Base-by-base conservation (phyloP, 169 alveolate species). In the Condylostoma magnum region DNA sequence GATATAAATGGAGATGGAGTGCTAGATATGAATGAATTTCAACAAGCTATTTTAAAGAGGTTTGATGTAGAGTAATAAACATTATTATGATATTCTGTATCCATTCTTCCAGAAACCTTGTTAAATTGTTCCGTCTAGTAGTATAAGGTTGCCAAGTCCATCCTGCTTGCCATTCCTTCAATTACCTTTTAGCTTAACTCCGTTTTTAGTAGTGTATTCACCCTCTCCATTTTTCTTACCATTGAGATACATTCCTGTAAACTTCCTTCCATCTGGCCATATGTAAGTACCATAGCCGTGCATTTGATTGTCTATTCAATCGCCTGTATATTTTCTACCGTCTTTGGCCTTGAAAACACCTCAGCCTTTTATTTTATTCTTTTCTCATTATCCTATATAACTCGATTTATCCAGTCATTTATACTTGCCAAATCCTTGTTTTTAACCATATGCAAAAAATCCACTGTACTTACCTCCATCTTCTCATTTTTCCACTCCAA, bases 1-100 rank as follows among this genome's bases (percentile, higher is more conserved):
- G 86, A 79, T 34, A 69, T 48, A 30, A 83, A 83, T 46, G 84
- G 84, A 20, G 87, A 82, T 51, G 85, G 85, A 55, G 83, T 70
- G 56, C 58, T 79, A 43, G 69, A 57, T 37, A 34, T 33, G 20
- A 57, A 36, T 18, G 69, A 57, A 12, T 57, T 57, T 33, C 48
- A 10, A 15, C 48, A 41, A 15, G 10, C 15, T 15, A 41, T 41
- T n/a, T n/a, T n/a, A n/a, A n/a, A n/a, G n/a, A n/a, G n/a, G n/a
- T n/a, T n/a, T n/a, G n/a, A n/a, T n/a, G n/a, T n/a, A n/a, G n/a
- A n/a, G n/a, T n/a, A n/a, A n/a, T n/a, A n/a, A n/a, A n/a, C n/a
- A n/a, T n/a, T n/a, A n/a, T n/a, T n/a, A n/a, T n/a, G n/a, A n/a
- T n/a, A n/a, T n/a, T n/a, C n/a, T n/a, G n/a, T n/a, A n/a, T n/a